phyloP scores from a whole-genome alignment of 257 asterid genomes.

The Ajuga chamaepitys region DNA sequence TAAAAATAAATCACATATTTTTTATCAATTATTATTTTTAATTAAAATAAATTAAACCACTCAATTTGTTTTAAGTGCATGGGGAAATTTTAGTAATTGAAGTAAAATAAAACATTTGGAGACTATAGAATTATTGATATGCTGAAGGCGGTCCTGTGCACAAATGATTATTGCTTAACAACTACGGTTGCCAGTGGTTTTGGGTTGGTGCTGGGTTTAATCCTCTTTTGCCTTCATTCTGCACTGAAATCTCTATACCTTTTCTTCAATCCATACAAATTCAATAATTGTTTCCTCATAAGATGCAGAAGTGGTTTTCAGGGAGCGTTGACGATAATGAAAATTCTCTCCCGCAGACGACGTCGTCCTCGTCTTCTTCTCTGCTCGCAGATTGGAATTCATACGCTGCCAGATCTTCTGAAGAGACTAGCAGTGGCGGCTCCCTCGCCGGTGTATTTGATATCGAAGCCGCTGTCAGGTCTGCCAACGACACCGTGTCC shows the following conservation, averaged over 20 bases:
- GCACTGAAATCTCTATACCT: not conserved
- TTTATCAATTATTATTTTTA: no score
- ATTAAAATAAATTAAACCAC: no score
- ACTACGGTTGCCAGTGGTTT: slow-evolving; percentile 14
- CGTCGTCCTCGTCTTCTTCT: slow-evolving; percentile 42
- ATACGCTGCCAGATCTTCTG: slow-evolving; percentile 55
- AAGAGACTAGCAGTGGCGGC: slow-evolving; percentile 34
- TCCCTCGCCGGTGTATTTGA: slow-evolving; percentile 60
- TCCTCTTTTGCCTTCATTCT: not conserved
- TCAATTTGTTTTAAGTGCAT: no score
- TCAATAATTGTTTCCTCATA: not conserved
- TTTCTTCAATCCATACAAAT: not conserved
- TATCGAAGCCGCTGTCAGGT: slow-evolving; percentile 76
- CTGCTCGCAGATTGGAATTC: slow-evolving; percentile 81
- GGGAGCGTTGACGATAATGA: slow-evolving; percentile 29
- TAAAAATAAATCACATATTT: no score
- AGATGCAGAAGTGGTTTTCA: slow-evolving; percentile 83
- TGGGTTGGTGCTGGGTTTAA: slow-evolving; percentile 1
- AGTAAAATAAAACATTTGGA: no score
- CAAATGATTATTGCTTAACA: slow-evolving; percentile 11
- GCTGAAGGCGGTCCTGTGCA: not conserved
- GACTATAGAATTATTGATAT: no score
- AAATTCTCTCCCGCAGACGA: slow-evolving; percentile 28
- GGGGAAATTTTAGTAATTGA: no score
- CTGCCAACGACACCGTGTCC: slow-evolving; percentile 85